Base-by-base conservation (phyloP, 495 filamentous ascomycete genomes). In the Pyronema omphalodes region DNA sequence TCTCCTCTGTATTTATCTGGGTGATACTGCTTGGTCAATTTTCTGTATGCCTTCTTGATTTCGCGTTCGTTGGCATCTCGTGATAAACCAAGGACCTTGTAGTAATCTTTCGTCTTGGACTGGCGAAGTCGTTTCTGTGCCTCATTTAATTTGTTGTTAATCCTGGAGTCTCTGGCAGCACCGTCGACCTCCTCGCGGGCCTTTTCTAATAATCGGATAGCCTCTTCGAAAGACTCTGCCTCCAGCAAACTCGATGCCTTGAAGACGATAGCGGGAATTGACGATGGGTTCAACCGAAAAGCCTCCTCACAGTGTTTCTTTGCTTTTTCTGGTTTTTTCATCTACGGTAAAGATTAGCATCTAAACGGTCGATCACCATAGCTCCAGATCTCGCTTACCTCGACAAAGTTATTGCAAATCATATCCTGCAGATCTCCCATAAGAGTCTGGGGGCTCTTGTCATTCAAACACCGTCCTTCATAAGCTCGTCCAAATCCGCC, bases 81-180 rank as follows among this genome's bases (percentile, higher is more conserved):
- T 9, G 76, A 65, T 0, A 96, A 79, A 37, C 81, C 84, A 3
- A 99, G 75, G 11, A 94, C 83, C 71, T 95, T 96, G 72, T 99
- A 99, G 73, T 99, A 99, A 69, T 99, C 93, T 67, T 95, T 99
- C 34, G 84, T 82, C 70, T 89, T 93, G 59, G 83, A 88, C 37
- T 86, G 84, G 64, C 87, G 93, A 52, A 94, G 78, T 4, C 84
- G 76, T 0, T 79, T 73, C 45, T 94, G 83, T 1, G 89, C 88
- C 58, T 94, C 87, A 51, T 89, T 80, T 41, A 93, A 72, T 48
- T 93, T 73, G 5, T 77, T 69, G 55, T 80, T 77, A 58, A 86
- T 67, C 41, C 70, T 44, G 39, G 84, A 78, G 59, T 79, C 77
- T 40, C 75, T 70, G 0, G 77, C 75, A 57, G 86, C 78, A 36